These are phyloP conservation scores for Casuarina equisetifolia DNA, from an alignment of 306 rosid species.

Conservation along the genomic window DNA sequence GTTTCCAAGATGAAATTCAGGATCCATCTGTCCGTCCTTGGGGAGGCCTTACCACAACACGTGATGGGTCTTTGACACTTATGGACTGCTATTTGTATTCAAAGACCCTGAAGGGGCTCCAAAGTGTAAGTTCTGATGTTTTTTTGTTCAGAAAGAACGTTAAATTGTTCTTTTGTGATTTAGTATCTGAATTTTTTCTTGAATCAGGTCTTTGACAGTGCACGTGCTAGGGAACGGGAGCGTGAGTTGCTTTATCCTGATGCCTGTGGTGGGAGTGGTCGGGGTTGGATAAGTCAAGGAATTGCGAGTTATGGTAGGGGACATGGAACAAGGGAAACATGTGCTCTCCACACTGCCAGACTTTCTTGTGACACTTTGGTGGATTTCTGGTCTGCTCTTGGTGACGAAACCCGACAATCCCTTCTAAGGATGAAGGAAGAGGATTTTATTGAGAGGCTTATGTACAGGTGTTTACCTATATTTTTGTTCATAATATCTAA, in stretches of 20 bases:
- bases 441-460: conserved; percentile 97
- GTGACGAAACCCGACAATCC: conserved; percentile 94
- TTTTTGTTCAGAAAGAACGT: conserved; percentile 12
- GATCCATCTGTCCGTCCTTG: conserved; percentile 97
- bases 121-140: conserved; percentile 57
- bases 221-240: conserved; percentile 96
- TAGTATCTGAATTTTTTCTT: conserved; percentile 35
- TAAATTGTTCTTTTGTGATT: conserved; percentile 8
- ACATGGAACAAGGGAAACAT: conserved; percentile 93
- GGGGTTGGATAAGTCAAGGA: conserved; percentile 99
- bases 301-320: conserved; percentile 85
- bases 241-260: conserved; percentile 97
- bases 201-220: conserved; percentile 90
- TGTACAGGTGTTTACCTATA: conserved; percentile 83
- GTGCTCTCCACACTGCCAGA: conserved; percentile 96
- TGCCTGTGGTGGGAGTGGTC: conserved; percentile 99
- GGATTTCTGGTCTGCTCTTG: conserved; percentile 98
- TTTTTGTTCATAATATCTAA: conserved; percentile 25
- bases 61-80: conserved; percentile 86
- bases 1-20: conserved; percentile 74
- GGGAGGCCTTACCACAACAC: conserved; percentile 94
- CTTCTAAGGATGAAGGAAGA: conserved; percentile 99
- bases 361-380: conserved; percentile 97
- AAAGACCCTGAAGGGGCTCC: conserved; percentile 74
- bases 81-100: conserved; percentile 84